Evolutionary conservation across 2,329 filamentous ascomycete genomes (phyloP).

Genomic region (Cladosporium austrohemisphaericum): DNA sequence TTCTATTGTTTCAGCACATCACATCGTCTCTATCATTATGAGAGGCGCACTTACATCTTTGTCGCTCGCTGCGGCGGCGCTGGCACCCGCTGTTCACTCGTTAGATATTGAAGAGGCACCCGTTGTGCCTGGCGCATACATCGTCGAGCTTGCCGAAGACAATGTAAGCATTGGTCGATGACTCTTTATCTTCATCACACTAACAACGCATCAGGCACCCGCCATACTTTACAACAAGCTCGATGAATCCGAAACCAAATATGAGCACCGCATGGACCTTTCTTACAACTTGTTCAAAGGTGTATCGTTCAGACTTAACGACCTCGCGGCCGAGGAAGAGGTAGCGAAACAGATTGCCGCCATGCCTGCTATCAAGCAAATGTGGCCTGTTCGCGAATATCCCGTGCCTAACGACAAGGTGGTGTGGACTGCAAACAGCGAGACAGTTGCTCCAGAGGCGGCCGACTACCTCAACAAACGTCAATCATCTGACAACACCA

Average conservation of each 20-base stretch:
- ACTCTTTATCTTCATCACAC: background rate
- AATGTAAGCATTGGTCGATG: background rate
- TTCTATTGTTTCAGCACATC: background rate
- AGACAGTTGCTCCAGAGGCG: conserved; percentile 11
- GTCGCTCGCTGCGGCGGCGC: conserved; percentile 15
- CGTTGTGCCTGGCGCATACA: conserved; percentile 22
- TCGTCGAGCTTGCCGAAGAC: conserved; percentile 22
- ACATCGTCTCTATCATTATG: conserved; percentile 5
- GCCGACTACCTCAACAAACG: conserved; percentile 18
- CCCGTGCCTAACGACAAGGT: conserved; percentile 20
- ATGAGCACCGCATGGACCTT: conserved; percentile 22
- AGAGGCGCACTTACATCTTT: conserved; percentile 12
- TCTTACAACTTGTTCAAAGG: conserved; percentile 23
- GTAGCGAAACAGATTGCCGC: conserved; percentile 21
- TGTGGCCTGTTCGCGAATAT: conserved; percentile 25
- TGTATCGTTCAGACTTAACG: conserved; percentile 22
- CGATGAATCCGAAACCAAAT: conserved; percentile 17
- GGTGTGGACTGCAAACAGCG: conserved; percentile 19
- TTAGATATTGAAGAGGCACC: conserved; percentile 5
- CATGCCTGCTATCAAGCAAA: conserved; percentile 22
- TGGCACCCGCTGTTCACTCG: background rate
- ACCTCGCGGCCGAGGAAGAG: conserved; percentile 20
- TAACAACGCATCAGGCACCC: background rate
- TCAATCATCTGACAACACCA: conserved; percentile 20
- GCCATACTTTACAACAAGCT: conserved; percentile 16